These are phyloP conservation scores for Plasmodium vinckei DNA, from an alignment of 169 alveolate species.

Conservation along the genomic window DNA sequence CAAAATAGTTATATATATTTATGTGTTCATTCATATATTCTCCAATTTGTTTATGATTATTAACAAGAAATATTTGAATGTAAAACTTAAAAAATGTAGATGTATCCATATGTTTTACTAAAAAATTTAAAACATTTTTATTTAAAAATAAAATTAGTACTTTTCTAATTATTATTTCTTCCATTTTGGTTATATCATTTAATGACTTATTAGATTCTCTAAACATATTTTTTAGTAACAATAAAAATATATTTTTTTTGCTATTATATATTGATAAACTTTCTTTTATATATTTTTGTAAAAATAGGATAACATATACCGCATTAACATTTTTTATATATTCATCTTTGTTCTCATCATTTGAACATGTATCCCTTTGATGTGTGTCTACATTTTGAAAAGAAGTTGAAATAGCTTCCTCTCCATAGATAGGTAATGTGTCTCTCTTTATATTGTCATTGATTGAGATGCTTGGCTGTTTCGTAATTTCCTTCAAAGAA, in stretches of 20 bases:
- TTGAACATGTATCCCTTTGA: no score
- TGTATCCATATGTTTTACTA: conserved; percentile 23
- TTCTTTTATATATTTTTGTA: conserved; percentile 24
- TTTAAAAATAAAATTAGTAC: conserved; percentile 26
- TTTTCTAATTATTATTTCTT: conserved; percentile 4
- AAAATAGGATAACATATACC: conserved; percentile 20
- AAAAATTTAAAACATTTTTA: conserved; percentile 7
- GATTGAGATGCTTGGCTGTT: not conserved
- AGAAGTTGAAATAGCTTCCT: not conserved
- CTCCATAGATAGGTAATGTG: not conserved
- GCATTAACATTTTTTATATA: not conserved
- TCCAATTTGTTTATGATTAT: conserved; percentile 37
- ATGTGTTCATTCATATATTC: conserved; percentile 25
- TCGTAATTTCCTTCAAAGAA: conserved; percentile 17
- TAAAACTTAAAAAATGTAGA: conserved; percentile 38
- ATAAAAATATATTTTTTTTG: conserved; percentile 32
- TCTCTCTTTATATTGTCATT: no score
- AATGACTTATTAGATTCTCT: conserved; percentile 24
- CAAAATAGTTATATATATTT: conserved; percentile 8
- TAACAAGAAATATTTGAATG: conserved; percentile 18
- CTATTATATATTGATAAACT: conserved; percentile 21
- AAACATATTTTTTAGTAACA: conserved; percentile 39
- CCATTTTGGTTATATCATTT: not conserved
- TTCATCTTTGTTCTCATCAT: not conserved
- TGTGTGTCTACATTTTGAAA: not conserved